phyloP scores from a whole-genome alignment of 805 yeast species.

The Kazachstania martiniae region DNA sequence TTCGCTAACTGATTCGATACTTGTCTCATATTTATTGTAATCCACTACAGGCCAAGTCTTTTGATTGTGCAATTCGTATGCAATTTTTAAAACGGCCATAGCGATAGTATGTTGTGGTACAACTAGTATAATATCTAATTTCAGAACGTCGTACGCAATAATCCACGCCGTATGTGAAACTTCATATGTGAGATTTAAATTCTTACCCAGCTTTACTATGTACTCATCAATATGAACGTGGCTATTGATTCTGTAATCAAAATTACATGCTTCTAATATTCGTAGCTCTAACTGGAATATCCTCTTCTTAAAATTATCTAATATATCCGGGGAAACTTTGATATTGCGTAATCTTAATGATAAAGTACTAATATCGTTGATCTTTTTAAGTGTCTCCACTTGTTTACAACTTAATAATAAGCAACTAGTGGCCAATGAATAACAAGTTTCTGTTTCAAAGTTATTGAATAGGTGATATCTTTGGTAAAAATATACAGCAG shows the following conservation, averaged over 20 bases:
- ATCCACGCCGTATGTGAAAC: conserved; percentile 56
- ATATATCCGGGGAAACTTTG: conserved; percentile 20
- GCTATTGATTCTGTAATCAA: conserved; percentile 60
- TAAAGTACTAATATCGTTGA: conserved; percentile 44
- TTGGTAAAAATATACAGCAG: conserved; percentile 65
- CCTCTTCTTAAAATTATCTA: conserved; percentile 47
- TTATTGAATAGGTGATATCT: conserved; percentile 55
- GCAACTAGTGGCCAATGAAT: conserved; percentile 58
- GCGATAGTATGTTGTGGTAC: conserved; percentile 73
- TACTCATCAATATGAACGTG: conserved; percentile 47
- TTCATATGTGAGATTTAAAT: conserved; percentile 34
- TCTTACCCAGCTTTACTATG: conserved; percentile 50
- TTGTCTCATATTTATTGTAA: conserved; percentile 22
- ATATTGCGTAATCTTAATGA: conserved; percentile 28
- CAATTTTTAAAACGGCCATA: conserved; percentile 50
- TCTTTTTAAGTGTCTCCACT: conserved; percentile 75
- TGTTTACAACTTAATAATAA: conserved; percentile 63
- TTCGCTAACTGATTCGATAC: conserved; percentile 30
- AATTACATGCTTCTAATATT: conserved; percentile 64
- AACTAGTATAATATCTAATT: conserved; percentile 56
- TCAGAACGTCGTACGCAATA: conserved; percentile 61
- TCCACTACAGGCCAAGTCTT: conserved; percentile 12
- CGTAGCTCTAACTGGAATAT: conserved; percentile 56
- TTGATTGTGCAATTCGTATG: conserved; percentile 36
- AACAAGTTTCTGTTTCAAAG: conserved; percentile 43